A percentile compares a stretch with the other conserved stretches of the same genome.
Evolutionary conservation across 106 monocot genomes (phyloP).

Genomic region (Dendrobium catenatum): DNA sequence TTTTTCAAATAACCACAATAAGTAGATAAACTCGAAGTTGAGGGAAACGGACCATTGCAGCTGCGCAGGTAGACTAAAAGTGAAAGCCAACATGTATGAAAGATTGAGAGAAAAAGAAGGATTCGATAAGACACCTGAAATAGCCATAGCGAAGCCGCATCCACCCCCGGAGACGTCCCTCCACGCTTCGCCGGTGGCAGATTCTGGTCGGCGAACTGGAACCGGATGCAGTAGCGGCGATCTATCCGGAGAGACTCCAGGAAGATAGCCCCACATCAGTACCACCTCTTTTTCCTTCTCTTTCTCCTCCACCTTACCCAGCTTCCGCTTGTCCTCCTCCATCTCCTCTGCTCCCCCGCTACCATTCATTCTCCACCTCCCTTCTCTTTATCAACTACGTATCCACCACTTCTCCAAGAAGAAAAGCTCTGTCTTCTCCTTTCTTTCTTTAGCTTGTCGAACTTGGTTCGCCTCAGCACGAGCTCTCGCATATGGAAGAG

Average conservation of each 20-base stretch:
- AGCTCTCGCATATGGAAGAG: neutral
- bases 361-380: constrained; percentile 9
- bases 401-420: neutral
- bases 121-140: constrained; percentile 40
- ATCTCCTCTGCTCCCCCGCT: constrained; percentile 24
- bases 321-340: constrained; percentile 20
- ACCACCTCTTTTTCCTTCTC: constrained; percentile 22
- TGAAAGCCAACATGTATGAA: neutral
- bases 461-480: neutral
- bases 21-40: neutral
- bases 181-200: constrained; percentile 52
- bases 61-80: constrained; percentile 3
- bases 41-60: neutral
- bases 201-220: constrained; percentile 43
- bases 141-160: constrained; percentile 94
- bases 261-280: constrained; percentile 96
- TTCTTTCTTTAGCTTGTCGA: constrained; percentile 3
- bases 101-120: neutral
- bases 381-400: neutral
- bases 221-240: constrained; percentile 62
- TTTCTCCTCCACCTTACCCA: constrained; percentile 9
- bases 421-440: neutral
- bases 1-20: neutral
- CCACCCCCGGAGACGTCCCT: constrained; percentile 84
- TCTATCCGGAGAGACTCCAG: constrained; percentile 72